These are phyloP conservation scores for Phytopythium aichiense DNA, from an alignment of 352 stramenopile species.

Conservation along the genomic window DNA sequence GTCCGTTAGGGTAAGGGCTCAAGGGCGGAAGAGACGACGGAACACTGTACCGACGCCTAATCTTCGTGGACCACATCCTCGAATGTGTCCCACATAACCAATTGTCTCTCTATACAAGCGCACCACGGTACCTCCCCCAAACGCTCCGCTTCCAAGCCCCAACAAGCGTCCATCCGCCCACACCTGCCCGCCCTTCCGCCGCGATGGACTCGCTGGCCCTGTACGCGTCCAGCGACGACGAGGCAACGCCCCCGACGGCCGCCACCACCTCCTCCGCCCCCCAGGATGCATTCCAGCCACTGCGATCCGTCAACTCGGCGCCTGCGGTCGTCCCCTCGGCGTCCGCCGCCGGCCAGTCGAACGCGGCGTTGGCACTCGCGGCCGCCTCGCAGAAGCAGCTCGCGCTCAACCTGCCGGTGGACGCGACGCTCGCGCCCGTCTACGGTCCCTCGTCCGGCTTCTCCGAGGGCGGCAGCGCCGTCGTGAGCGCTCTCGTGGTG, in stretches of 20 bases:
- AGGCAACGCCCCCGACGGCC: conserved; percentile 7
- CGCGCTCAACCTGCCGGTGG: conserved; percentile 58
- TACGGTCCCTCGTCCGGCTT: conserved; percentile 28
- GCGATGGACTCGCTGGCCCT: conserved; percentile 42
- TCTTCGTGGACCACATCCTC: no score
- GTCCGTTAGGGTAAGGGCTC: neutral
- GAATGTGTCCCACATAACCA: neutral
- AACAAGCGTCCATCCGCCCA: no score
- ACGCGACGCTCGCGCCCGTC: conserved; percentile 53
- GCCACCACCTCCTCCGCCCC: neutral
- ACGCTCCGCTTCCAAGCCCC: no score
- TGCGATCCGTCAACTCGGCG: conserved; percentile 54
- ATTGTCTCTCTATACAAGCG: neutral
- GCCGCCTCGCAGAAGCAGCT: conserved; percentile 38
- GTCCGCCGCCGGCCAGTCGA: conserved; percentile 23
- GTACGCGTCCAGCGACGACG: conserved; percentile 53
- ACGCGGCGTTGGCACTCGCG: conserved; percentile 33
- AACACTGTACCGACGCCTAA: neutral
- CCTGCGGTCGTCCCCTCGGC: conserved; percentile 26
- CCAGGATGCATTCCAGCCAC: neutral
- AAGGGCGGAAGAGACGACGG: conserved; percentile 3
- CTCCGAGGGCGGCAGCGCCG: neutral
- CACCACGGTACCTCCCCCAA: no score
- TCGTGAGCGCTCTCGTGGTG: conserved; percentile 15
- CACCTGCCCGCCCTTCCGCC: neutral